phyloP scores from a whole-genome alignment of 2,329 filamentous ascomycete species.

The Pleoardoris graminearum region DNA sequence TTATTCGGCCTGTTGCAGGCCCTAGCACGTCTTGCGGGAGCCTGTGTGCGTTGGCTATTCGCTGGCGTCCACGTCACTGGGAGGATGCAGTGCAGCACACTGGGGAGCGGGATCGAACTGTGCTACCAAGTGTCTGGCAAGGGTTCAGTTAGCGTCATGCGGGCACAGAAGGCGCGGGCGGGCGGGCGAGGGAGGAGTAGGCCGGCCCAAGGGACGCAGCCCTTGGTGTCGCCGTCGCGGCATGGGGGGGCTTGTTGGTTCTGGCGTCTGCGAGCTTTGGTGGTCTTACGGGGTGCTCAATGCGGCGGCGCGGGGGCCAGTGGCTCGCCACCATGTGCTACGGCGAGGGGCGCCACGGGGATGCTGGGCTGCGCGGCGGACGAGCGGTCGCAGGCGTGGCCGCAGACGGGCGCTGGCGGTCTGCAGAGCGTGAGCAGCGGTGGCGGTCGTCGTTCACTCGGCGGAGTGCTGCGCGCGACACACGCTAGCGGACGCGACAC shows the following conservation, averaged over 20 bases:
- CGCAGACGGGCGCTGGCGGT: conserved; percentile 18
- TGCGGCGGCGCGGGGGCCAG: conserved; percentile 6
- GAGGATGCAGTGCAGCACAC: conserved; percentile 38
- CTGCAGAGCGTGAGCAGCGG: conserved; percentile 4
- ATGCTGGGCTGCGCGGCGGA: not conserved
- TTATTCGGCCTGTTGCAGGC: conserved; percentile 62
- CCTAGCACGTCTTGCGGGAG: conserved; percentile 42
- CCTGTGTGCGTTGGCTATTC: conserved; percentile 54
- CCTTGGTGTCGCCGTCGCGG: too few relatives aligned
- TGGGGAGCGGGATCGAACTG: conserved; percentile 30
- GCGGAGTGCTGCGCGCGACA: conserved; percentile 6
- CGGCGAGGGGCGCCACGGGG: conserved; percentile 8
- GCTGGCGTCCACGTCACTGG: conserved; percentile 48
- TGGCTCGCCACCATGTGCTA: conserved; percentile 20
- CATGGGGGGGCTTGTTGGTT: conserved; percentile 16
- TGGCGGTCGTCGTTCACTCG: too few relatives aligned
- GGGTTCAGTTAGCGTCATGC: conserved; percentile 42
- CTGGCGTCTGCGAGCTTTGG: not conserved
- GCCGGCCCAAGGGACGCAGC: conserved; percentile 28
- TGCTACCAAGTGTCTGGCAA: conserved; percentile 36
- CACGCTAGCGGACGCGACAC: conserved; percentile 13
- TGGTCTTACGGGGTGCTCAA: not conserved
- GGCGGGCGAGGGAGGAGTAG: conserved; percentile 15
- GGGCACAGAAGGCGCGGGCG: conserved; percentile 11
- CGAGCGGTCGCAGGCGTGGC: not conserved